These are phyloP conservation scores for Phytophthora capsici DNA, from an alignment of 352 stramenopile genomes.

Conservation along the genomic window DNA sequence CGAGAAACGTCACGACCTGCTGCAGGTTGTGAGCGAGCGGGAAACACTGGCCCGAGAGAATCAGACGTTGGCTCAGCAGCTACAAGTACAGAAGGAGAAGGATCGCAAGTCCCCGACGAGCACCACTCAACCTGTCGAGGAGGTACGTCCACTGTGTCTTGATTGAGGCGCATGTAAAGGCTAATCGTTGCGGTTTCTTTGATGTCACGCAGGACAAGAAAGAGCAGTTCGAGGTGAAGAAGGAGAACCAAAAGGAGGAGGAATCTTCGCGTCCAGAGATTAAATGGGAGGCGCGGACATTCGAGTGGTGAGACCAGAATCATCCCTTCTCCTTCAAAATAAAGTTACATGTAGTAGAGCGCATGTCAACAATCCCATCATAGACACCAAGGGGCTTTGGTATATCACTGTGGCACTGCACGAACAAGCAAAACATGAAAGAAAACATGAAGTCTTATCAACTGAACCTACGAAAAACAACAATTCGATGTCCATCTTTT, in stretches of 20 bases:
- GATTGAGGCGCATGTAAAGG: constrained; percentile 2
- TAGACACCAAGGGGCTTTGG: no score
- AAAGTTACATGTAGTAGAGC: constrained; percentile 20
- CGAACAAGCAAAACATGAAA: no score
- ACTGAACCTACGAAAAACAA: no score
- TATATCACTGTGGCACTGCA: no score
- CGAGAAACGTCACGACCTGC: constrained; percentile 41
- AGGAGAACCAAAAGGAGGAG: constrained; percentile 4
- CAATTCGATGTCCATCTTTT: constrained; percentile 1
- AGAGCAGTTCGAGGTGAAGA: neutral
- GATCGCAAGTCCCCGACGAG: constrained; percentile 5
- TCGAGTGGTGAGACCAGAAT: constrained; percentile 34
- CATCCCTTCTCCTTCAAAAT: constrained; percentile 1
- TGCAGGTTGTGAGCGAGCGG: constrained; percentile 32
- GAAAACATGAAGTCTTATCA: no score
- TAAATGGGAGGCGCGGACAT: constrained; percentile 33
- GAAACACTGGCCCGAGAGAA: constrained; percentile 33
- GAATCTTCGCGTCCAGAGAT: constrained; percentile 15
- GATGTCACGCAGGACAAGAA: constrained; percentile 20
- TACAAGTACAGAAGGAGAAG: constrained; percentile 28
- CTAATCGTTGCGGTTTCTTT: constrained; percentile 14
- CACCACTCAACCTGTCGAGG: neutral
- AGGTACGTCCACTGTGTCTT: constrained; percentile 15
- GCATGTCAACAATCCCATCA: constrained; percentile 2
- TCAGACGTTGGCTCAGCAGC: constrained; percentile 26